Evolutionary conservation across 208 protist genomes (phyloP), one percentile per base, ranked within the genome.

Genomic region (Giardia muris): DNA sequence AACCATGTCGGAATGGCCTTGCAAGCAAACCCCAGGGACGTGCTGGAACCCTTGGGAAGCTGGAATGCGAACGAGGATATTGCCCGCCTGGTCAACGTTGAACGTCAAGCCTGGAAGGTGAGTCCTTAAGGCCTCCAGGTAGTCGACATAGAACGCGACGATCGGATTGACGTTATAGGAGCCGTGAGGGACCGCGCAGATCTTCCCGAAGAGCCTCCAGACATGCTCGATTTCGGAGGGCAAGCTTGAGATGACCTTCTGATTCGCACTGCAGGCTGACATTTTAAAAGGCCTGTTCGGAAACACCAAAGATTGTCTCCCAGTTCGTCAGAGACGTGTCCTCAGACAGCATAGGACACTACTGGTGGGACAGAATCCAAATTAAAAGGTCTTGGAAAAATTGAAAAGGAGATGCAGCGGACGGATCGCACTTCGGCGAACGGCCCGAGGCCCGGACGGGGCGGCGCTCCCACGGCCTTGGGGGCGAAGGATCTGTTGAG

Each of bases 1-100:
- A 43, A 94, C 93, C 87, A 93, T 94, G 92, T 94, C 93, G 4
- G 46, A 90, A 42, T 94, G 93, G 42, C 67, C 87, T 67, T 94
- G 92, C 4, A 94, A 89, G 43, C 92, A 90, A 22, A 93, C 48
- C 0, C 48, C 89, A 47, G 92, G 92, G 30, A 87, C 48, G 42
- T 3, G 3, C 43, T 93, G 86, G 42, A 39, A 93, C 1, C 92
- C 92, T 30, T 1, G 89, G 1, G 92, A 92, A 67, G 92, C 92
- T n/a, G 87, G 87, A 67, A 87, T 43, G n/a, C 43, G 87, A 1
- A 93, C 47, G 1, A 90, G 3, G 2, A 93, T 46, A 87, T 93
- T 93, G 3, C 46, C 1, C 30, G 44, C 30, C 10, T 46, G 46
- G 47, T 93, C 92, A 89, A 92, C 91, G 4, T 4, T 4, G 86